Base-by-base conservation (phyloP, 805 yeast species). In the Limtongia smithiae region DNA sequence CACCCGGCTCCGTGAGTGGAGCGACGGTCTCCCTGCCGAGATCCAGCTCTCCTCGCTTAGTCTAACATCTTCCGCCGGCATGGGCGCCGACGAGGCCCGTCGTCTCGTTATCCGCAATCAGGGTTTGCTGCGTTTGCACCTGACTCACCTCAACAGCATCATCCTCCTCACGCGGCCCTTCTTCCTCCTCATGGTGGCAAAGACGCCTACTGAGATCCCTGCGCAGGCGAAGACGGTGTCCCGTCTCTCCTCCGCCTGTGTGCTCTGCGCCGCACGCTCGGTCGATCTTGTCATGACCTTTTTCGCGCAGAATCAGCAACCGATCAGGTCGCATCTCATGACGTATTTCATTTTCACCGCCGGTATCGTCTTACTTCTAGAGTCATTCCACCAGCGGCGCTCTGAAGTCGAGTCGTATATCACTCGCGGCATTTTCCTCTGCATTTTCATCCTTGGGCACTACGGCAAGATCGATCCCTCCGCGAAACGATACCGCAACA, bases 21-120 rank as follows among this genome's bases (percentile, higher is more conserved):
- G 48, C 32, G 61, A 54, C 31, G 58, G 52, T 17, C 33, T 58
- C 18, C 61, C 61, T 3, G 37, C 44, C 6, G 60, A 58, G 35
- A 46, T 58, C 37, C 59, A 58, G 34, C 38, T 58, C 18, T 57
- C 54, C 9, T 38, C 58, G 12, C 27, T 58, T 27, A 53, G 35
- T 35, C 46, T 53, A 17, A 41, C 17, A 15, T 12, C 46, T 7
- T 18, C 53, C 3, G 46, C 30, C 18, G 25, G 15, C 28, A 15
- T 38, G 11, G 28, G 3, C 20, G 30, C 24, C n/a, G 57, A 51
- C 6, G 51, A 46, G 15, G 27, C 42, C 18, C 39, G 48, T 8
- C 50, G 55, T 9, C 48, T 32, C 27, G 25, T 72, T 12, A 69
- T 50, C 30, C 55, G 48, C 24, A 55, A 54, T 33, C 59, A 55